phyloP scores from a whole-genome alignment of 306 rosid genomes.

The Gastrolobium bilobum region DNA sequence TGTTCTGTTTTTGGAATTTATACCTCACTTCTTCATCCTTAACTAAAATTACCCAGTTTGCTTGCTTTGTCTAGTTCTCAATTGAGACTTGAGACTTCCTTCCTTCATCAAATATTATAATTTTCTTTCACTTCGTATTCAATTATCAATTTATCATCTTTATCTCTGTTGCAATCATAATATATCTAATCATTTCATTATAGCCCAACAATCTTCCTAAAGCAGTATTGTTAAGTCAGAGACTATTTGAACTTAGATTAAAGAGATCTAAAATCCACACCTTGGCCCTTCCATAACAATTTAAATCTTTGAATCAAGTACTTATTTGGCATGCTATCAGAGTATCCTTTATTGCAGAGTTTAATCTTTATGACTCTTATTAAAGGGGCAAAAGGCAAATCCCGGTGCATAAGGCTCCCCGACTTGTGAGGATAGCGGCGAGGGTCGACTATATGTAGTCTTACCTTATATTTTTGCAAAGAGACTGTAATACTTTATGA shows the following conservation, averaged over 20 bases:
- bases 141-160: neutral
- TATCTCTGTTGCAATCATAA: neutral
- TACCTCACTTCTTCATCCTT: neutral
- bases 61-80: slow-evolving; percentile 16
- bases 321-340: neutral
- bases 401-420: too few relatives aligned
- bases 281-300: neutral
- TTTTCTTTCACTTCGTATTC: neutral
- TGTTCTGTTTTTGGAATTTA: slow-evolving; percentile 23
- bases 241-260: neutral
- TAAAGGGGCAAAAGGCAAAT: too few relatives aligned
- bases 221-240: neutral
- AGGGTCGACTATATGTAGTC: too few relatives aligned
- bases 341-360: neutral
- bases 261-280: neutral
- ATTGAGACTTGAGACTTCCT: neutral
- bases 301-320: slow-evolving; percentile 20
- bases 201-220: neutral
- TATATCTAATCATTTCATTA: neutral
- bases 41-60: neutral
- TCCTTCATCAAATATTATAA: slow-evolving; percentile 18
- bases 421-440: too few relatives aligned
- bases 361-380: neutral
- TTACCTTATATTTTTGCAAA: too few relatives aligned
- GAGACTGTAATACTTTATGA: too few relatives aligned